Percentiles rank a stretch among this genome's conserved stretches.
phyloP scores from a whole-genome alignment of 148 eudicot species.

The Nepenthes mirabilis region DNA sequence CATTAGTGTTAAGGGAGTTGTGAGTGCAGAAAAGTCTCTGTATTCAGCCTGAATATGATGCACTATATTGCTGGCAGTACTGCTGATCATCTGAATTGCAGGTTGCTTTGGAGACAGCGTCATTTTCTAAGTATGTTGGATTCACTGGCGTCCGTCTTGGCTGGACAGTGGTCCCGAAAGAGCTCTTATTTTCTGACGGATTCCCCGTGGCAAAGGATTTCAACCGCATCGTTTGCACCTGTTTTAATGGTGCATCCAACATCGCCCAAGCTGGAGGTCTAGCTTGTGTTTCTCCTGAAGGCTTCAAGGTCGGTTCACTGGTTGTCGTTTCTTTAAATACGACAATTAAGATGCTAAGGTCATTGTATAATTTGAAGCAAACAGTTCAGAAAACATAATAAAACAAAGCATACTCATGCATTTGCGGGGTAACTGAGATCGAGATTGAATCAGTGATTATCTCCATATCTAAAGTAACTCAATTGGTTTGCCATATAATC shows the following conservation, averaged over 20 bases:
- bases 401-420: too few species aligned
- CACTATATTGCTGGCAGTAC: background rate
- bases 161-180: slow-evolving; percentile 85
- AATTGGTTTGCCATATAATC: background rate
- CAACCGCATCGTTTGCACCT: slow-evolving; percentile 76
- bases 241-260: slow-evolving; percentile 94
- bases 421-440: too few species aligned
- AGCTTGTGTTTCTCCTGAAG: slow-evolving; percentile 76
- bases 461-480: background rate
- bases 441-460: background rate
- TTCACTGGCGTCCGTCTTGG: slow-evolving; percentile 95
- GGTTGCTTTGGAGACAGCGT: slow-evolving; percentile 86
- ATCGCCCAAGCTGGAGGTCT: slow-evolving; percentile 86
- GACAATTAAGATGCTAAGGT: too few species aligned
- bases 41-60: too few species aligned
- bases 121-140: slow-evolving; percentile 94
- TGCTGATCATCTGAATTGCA: slow-evolving; percentile 8
- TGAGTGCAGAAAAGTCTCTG: too few species aligned
- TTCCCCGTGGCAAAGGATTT: slow-evolving; percentile 84
- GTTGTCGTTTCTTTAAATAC: background rate
- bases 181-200: slow-evolving; percentile 72
- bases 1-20: too few species aligned
- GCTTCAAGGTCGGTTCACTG: slow-evolving; percentile 41
- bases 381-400: too few species aligned
- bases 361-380: too few species aligned